Percentiles rank a stretch among this genome's conserved stretches.
Evolutionary conservation across 352 stramenopile genomes (phyloP).

Genomic region (Globisporangium irregulare): DNA sequence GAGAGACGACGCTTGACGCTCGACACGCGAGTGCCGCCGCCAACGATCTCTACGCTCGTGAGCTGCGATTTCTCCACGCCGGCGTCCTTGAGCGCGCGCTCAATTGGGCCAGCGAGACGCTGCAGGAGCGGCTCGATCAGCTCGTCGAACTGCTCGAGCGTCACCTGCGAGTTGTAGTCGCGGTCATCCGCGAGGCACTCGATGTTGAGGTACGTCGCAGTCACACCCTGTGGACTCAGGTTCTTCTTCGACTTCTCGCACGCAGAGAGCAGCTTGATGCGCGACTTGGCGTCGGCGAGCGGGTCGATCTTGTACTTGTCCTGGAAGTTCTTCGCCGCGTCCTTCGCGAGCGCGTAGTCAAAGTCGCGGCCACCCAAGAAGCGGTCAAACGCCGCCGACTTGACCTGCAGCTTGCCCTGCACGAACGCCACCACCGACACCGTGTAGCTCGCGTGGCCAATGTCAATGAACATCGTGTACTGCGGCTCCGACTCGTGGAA

Average conservation of each 20-base stretch:
- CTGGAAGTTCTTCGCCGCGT: constrained; percentile 94
- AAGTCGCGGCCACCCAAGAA: constrained; percentile 97
- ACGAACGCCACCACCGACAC: constrained; percentile 92
- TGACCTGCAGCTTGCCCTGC: constrained; percentile 95
- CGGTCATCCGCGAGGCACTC: constrained; percentile 98
- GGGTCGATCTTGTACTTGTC: constrained; percentile 96
- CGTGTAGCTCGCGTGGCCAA: constrained; percentile 94
- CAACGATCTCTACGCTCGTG: constrained; percentile 94
- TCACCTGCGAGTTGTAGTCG: constrained; percentile 96
- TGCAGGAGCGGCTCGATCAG: constrained; percentile 90
- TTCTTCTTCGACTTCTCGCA: constrained; percentile 99
- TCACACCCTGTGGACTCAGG: constrained; percentile 95
- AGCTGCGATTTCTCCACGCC: constrained; percentile 90
- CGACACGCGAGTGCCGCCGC: constrained; percentile 94
- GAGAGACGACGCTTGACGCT: constrained; percentile 94
- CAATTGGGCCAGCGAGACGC: constrained; percentile 84
- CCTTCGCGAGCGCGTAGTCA: constrained; percentile 93
- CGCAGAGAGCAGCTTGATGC: constrained; percentile 96
- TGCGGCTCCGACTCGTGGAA: constrained; percentile 93
- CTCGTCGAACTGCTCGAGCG: constrained; percentile 93
- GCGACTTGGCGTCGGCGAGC: constrained; percentile 89
- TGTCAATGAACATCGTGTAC: constrained; percentile 99
- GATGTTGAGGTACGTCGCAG: constrained; percentile 94
- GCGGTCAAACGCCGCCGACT: constrained; percentile 91
- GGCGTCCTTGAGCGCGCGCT: constrained; percentile 83